phyloP scores from a whole-genome alignment of 2,329 filamentous ascomycete genomes.

The Raffaelea albimanens region DNA sequence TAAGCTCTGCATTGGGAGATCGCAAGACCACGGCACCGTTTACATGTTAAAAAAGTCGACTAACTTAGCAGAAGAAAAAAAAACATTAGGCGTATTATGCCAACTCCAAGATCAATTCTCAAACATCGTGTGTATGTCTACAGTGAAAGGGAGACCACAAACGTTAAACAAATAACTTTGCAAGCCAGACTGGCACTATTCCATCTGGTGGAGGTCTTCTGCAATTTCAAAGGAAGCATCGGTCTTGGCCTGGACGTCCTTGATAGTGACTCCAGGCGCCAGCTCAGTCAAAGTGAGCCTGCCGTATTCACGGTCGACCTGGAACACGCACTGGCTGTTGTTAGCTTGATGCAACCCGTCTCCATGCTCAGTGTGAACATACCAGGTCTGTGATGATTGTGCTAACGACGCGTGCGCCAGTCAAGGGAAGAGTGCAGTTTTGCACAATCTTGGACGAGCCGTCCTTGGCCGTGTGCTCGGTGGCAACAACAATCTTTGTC shows the following conservation, averaged over 20 bases:
- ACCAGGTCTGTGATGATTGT: constrained; percentile 67
- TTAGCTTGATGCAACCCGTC: background rate
- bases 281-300: constrained; percentile 71
- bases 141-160: too few relatives aligned
- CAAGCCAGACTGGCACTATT: too few relatives aligned
- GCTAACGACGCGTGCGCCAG: constrained; percentile 29
- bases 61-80: too few relatives aligned
- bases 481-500: constrained; percentile 64
- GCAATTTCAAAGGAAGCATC: constrained; percentile 75
- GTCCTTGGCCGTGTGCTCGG: constrained; percentile 61
- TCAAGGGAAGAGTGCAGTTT: constrained; percentile 54
- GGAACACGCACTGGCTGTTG: constrained; percentile 50
- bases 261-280: constrained; percentile 77
- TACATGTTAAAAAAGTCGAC: too few relatives aligned
- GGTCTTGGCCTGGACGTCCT: constrained; percentile 83
- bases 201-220: constrained; percentile 72
- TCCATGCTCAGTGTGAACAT: constrained; percentile 23
- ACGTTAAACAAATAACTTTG: too few relatives aligned
- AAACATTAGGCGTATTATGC: too few relatives aligned
- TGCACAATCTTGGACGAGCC: constrained; percentile 58
- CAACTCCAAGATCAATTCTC: too few relatives aligned
- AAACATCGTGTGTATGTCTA: too few relatives aligned
- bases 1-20: too few relatives aligned
- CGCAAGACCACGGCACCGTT: too few relatives aligned
- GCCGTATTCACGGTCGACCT: constrained; percentile 74